Conservation (phyloP, 768 basidiomycete genomes). For the Hemileccinum rubropunctum region DNA sequence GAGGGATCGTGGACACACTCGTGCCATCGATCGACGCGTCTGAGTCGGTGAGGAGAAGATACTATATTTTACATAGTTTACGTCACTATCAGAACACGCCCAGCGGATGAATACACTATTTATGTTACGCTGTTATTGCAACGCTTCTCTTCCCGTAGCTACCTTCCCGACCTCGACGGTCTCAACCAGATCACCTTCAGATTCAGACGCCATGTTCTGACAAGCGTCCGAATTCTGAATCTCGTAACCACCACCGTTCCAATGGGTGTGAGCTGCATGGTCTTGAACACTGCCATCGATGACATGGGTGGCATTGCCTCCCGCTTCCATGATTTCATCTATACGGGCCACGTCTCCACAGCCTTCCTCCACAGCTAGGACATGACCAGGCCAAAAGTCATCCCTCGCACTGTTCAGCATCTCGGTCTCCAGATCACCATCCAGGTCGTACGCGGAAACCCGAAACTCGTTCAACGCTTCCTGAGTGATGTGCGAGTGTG, state of each 20-base stretch:
- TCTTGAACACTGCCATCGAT: constrained; percentile 9
- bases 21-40: too few species aligned
- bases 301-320: not conserved
- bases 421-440: constrained; percentile 23
- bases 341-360: not conserved
- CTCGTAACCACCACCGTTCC: constrained; percentile 14
- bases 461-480: constrained; percentile 22
- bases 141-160: not conserved
- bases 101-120: not conserved
- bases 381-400: constrained; percentile 14
- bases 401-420: constrained; percentile 24
- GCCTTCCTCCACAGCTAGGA: constrained; percentile 11
- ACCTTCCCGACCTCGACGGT: not conserved
- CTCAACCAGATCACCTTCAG: not conserved
- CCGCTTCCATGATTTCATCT: not conserved
- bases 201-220: not conserved
- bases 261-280: not conserved
- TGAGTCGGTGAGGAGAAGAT: too few species aligned
- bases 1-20: too few species aligned
- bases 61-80: too few species aligned
- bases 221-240: constrained; percentile 1
- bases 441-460: constrained; percentile 25
- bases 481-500: constrained; percentile 24
- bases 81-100: not conserved
- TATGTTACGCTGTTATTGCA: not conserved